Evolutionary conservation across 805 yeast species (phyloP), one percentile per base, ranked within the genome.

Genomic region (Pichia kluyveri): DNA sequence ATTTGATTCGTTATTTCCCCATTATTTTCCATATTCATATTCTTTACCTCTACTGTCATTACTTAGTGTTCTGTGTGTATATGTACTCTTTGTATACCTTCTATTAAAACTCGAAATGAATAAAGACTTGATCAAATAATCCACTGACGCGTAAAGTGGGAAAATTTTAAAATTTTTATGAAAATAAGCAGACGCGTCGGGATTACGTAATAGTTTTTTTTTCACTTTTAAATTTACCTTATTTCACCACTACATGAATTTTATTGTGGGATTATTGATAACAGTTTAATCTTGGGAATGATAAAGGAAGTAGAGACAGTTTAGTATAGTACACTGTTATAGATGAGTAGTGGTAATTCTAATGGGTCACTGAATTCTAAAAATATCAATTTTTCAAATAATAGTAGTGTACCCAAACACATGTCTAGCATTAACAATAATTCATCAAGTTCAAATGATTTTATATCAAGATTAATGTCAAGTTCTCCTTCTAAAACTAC

Each of bases 401-500:
- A 32, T 15, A 32, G 11, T 15, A 32, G 37, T 32, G 37, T 9
- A 7, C 37, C 37, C n/a, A 32, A 32, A 32, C 8, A 8, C 8
- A 2, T 10, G 18, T 14, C 32, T 9, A 2, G 7, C 6, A 37
- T 15, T 10, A 37, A 5, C 30, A 17, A 38, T 12, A 19, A 6
- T 17, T 17, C n/a, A 11, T 8, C 44, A 9, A 19, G 4, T 19
- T 19, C 23, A 19, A 19, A 19, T 19, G 43, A 41, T 18, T 28
- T 41, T 8, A 26, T 41, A 11, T 41, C 43, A 19, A 28, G 43
- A 28, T 18, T 41, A 9, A 18, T 30, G 6, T 41, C 43, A 9
- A 42, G 32, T 27, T 47, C 50, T 4, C 50, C 50, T 1, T 39
- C 50, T 5, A 45, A 45, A 19, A 7, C 37, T 14, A 15, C 23